Percentiles rank a stretch among this genome's conserved stretches.
Conservation (phyloP, 345 rosid species). For the Populus davidiana region DNA sequence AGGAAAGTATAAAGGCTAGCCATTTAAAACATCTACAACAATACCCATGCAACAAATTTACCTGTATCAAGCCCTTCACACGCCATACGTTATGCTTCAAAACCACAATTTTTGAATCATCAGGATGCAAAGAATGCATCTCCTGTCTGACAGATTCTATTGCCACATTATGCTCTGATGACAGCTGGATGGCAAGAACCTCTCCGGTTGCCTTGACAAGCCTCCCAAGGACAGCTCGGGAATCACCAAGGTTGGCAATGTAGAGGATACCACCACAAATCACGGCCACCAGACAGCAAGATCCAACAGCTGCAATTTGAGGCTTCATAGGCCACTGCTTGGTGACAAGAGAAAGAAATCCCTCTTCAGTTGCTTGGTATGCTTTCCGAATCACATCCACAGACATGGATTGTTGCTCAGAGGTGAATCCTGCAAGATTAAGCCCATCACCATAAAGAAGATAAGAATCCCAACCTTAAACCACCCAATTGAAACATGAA, state of each 20-base stretch:
- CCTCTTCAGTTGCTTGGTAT: conserved; percentile 35
- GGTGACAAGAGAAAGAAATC: conserved; percentile 34
- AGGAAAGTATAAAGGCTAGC: background rate
- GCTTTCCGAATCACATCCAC: conserved; percentile 32
- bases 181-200: conserved; percentile 32
- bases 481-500: background rate
- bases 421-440: conserved; percentile 23
- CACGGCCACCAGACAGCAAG: conserved; percentile 30
- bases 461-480: background rate
- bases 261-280: conserved; percentile 28
- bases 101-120: conserved; percentile 30
- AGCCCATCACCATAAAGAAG: background rate
- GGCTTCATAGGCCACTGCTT: conserved; percentile 38
- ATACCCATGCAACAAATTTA: background rate
- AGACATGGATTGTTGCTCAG: conserved; percentile 31
- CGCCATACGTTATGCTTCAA: conserved; percentile 38
- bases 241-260: conserved; percentile 33
- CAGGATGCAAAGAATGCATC: conserved; percentile 36
- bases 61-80: conserved; percentile 39
- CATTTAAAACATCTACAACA: background rate
- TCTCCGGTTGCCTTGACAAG: conserved; percentile 33
- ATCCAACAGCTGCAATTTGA: conserved; percentile 37
- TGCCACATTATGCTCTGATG: conserved; percentile 31
- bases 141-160: conserved; percentile 37
- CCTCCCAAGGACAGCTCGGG: conserved; percentile 32